phyloP scores from a whole-genome alignment of 768 basidiomycete species.

The Paxillus ammoniavirescens region DNA sequence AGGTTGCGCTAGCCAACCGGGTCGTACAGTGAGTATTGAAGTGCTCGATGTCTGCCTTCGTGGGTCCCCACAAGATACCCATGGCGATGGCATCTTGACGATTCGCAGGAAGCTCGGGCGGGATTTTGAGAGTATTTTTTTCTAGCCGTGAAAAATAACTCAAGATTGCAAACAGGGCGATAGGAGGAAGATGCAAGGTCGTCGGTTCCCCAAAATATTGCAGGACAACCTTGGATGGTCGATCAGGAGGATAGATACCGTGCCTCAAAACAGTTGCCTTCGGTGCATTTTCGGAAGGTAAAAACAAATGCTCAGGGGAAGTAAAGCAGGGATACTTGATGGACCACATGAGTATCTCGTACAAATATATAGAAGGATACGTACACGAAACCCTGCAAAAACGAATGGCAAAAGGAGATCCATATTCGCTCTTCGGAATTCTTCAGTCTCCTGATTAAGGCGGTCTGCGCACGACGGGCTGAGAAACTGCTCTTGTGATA shows the following conservation, averaged over 20 bases:
- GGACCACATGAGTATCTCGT: constrained; percentile 9
- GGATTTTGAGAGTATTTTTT: constrained; percentile 32
- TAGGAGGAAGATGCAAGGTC: constrained; percentile 38
- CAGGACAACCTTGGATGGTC: constrained; percentile 30
- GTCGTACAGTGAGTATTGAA: constrained; percentile 45
- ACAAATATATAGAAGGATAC: constrained; percentile 15
- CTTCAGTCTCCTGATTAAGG: constrained; percentile 34
- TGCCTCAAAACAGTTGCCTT: constrained; percentile 19
- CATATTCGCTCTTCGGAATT: constrained; percentile 33
- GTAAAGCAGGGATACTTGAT: constrained; percentile 38
- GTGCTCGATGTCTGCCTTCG: constrained; percentile 44
- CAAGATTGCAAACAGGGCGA: constrained; percentile 47
- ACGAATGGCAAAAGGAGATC: constrained; percentile 43
- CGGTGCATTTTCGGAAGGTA: constrained; percentile 11
- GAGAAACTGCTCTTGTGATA: neutral
- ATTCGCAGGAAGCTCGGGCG: constrained; percentile 39
- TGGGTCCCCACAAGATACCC: constrained; percentile 38
- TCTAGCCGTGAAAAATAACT: constrained; percentile 47
- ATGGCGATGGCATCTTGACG: constrained; percentile 32
- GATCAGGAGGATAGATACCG: constrained; percentile 29
- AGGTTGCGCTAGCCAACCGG: constrained; percentile 28
- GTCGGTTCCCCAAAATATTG: constrained; percentile 43
- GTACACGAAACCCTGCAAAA: constrained; percentile 48
- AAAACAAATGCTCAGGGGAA: constrained; percentile 35
- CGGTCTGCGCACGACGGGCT: constrained; percentile 7